Conservation (phyloP, 768 basidiomycete genomes). For the Phallus indusiatus region DNA sequence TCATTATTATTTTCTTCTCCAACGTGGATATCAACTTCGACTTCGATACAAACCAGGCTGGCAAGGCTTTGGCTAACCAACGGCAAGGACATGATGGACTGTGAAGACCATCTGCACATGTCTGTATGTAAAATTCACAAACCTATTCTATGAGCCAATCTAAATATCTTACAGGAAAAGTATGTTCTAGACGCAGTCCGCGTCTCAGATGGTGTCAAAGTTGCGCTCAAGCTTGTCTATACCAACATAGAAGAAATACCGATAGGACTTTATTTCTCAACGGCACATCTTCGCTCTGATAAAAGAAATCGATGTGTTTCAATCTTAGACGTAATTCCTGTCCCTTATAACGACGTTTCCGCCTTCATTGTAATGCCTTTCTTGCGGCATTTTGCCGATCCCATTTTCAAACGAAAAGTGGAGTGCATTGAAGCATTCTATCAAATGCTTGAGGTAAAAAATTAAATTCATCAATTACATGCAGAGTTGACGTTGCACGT, state of each 20-base stretch:
- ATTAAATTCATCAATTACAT: no score
- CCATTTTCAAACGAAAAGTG: constrained; percentile 9
- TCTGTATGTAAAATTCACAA: no score
- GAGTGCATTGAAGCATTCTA: constrained; percentile 12
- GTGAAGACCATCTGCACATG: no score
- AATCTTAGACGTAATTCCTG: constrained; percentile 10
- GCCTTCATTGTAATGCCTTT: constrained; percentile 14
- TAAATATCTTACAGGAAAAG: not conserved
- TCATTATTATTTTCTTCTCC: no score
- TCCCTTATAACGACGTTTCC: constrained; percentile 5
- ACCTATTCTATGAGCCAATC: no score
- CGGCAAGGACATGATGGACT: no score
- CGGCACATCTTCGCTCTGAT: constrained; percentile 10
- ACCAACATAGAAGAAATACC: not conserved
- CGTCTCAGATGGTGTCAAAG: not conserved
- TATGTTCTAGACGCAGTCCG: not conserved
- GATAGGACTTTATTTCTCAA: constrained; percentile 8
- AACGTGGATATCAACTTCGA: no score
- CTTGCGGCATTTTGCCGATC: constrained; percentile 3
- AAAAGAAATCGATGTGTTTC: constrained; percentile 12
- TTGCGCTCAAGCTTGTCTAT: not conserved
- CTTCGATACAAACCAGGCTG: no score
- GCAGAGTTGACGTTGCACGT: no score
- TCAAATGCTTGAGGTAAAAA: constrained; percentile 13
- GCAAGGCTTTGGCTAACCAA: no score